Evolutionary conservation across 148 eudicot species (phyloP).

Genomic region (Camellia lanceoleosa): DNA sequence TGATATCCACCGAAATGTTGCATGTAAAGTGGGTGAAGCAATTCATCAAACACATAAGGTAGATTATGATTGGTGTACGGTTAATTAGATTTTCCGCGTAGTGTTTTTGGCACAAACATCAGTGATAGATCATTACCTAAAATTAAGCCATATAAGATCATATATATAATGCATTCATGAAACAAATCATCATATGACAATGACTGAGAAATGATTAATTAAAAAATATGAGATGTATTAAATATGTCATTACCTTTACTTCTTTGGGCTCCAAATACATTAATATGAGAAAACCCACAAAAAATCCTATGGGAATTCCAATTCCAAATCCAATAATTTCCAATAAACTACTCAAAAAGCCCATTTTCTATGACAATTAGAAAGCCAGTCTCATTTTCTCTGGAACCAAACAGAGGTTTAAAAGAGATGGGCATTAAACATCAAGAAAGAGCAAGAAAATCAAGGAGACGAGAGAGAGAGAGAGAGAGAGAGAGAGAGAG

Average conservation of each 20-base stretch:
- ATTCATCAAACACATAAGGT: background rate
- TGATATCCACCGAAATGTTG: background rate
- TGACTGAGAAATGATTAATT: background rate
- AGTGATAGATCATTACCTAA: background rate
- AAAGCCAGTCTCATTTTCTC: background rate
- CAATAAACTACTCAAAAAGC: conserved; percentile 29
- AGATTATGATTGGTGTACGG: background rate
- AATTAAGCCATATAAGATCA: background rate
- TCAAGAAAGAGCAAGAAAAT: background rate
- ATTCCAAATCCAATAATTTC: conserved; percentile 37
- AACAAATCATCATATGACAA: background rate
- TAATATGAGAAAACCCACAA: conserved; percentile 38
- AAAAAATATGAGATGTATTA: background rate
- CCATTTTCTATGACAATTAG: conserved; percentile 18
- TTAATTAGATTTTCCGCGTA: background rate
- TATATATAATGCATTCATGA: background rate
- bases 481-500: background rate
- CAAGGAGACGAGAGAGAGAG: background rate
- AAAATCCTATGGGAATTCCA: conserved; percentile 41
- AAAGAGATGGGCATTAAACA: background rate
- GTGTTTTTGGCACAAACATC: background rate
- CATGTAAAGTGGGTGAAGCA: background rate
- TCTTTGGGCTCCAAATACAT: conserved; percentile 23
- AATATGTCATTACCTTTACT: conserved; percentile 25
- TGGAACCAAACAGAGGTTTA: background rate